Evolutionary conservation across 768 basidiomycete species (phyloP), one percentile per base, ranked within the genome.

Genomic region (Amanita thiersii): DNA sequence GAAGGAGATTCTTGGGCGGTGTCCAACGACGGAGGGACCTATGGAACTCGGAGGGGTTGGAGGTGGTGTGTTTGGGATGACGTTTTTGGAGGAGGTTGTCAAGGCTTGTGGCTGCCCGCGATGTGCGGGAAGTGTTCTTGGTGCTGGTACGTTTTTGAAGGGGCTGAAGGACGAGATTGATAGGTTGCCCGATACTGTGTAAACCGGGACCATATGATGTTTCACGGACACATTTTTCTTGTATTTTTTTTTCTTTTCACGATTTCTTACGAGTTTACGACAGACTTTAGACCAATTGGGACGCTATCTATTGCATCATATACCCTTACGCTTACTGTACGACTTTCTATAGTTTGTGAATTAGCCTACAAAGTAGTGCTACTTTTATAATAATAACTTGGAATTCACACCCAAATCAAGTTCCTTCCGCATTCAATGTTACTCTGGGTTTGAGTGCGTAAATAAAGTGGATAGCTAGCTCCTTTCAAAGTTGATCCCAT

Each of bases 61-160:
- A n/a, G 72, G 72, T 18, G 63, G 70, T 33, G 69, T 86, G 26
- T 84, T 86, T 52, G 65, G 68, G 25, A 62, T 80, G 56, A 60
- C 68, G 23, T 86, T 82, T 55, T 51, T 86, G 35, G 71, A 72
- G 25, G 60, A 64, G 45, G 73, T 63, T 11, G 76, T 70, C 8
- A 62, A 64, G 37, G 65, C 58, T 17, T 58, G 70, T 8, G 77
- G 72, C 7, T 86, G 83, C 52, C 51, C 67, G 37, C 65, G 77
- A n/a, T 86, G 83, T 56, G 64, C 77, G 14, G 75, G 72, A 30
- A 85, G 80, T 57, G 69, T 86, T 12, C 55, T 86, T 30, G 72
- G 78, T 47, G 73, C 80, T 19, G 72, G 74, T 59, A 65, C 61
- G 46, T 78, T 75, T 50, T 55, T 86, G 45, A 56, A 64, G 42